Evolutionary conservation across 257 asterid species (phyloP).

Genomic region (Plectranthus barbatus): DNA sequence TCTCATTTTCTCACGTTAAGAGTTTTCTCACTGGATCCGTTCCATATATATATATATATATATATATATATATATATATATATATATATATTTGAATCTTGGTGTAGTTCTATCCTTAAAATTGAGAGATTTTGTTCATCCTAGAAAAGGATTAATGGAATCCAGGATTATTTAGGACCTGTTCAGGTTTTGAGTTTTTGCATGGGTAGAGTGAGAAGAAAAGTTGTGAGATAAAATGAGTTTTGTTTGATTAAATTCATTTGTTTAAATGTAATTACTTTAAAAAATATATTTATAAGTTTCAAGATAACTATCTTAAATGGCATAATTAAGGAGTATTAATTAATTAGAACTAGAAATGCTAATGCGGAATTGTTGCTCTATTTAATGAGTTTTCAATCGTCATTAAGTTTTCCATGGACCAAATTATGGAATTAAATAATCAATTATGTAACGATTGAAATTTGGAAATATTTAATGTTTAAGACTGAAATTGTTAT

Average conservation of each 20-base stretch:
- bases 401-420: not conserved
- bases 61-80: too few relatives aligned
- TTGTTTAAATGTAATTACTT: not conserved
- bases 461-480: too few relatives aligned
- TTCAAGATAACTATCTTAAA: not conserved
- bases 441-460: too few relatives aligned
- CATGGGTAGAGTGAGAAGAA: not conserved
- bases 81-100: too few relatives aligned
- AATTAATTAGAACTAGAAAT: too few relatives aligned
- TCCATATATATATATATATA: too few relatives aligned
- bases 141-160: not conserved
- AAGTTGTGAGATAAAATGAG: not conserved
- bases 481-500: too few relatives aligned
- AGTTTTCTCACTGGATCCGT: too few relatives aligned
- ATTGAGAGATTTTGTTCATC: not conserved
- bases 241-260: not conserved
- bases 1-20: too few relatives aligned
- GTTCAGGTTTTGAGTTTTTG: not conserved
- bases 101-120: too few relatives aligned
- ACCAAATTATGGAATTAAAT: not conserved
- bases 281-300: not conserved
- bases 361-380: not conserved
- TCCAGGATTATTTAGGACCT: not conserved
- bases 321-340: constrained; percentile 6
- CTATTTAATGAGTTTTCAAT: not conserved